Base-by-base conservation (phyloP, 768 basidiomycete species). In the Hebeloma cylindrosporum region DNA sequence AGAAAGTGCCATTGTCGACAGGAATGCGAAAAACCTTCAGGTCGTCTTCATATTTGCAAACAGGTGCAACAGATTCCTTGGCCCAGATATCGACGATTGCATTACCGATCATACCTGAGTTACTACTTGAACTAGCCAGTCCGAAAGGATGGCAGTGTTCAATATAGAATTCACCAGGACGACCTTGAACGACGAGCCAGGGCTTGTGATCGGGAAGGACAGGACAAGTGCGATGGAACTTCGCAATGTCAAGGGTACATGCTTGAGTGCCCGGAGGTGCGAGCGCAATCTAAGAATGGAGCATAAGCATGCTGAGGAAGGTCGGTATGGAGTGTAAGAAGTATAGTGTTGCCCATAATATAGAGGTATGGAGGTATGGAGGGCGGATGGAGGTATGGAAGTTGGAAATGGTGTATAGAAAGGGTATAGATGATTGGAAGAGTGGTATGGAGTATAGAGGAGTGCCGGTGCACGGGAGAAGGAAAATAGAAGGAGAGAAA, bases 71-170 rank as follows among this genome's bases (percentile, higher is more conserved):
- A 9, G 34, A 47, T 20, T 45, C 43, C 3, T 23, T 21, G 1
- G 23, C 4, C 52, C 44, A 45, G 30, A 42, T 67, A 30, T 67
- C 60, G 0, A 62, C 50, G 0, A 42, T 35, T 0, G 66, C 65
- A 28, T 59, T 62, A 0, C 50, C 63, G 3, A 67, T 59, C 51
- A 56, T 56, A 0, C 69, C 67, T 0, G 66, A 51, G 23, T 62
- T 65, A 13, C 66, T 61, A 47, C 66, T 66, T 0, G 64, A 57
- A 0, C 59, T 58, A 0, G 59, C 18, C 2, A 57, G 49, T 0
- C 68, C 60, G 29, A 68, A 69, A 1, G 65, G 64, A 26, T 50
- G 43, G 14, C 14, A 39, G 20, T 69, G 68, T 5, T 71, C 63
- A 2, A 69, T 60, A 35, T 45, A 70, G 29, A 65, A 65, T 3